Conservation (phyloP, 2,329 filamentous ascomycete genomes). For the Diplodia seriata region DNA sequence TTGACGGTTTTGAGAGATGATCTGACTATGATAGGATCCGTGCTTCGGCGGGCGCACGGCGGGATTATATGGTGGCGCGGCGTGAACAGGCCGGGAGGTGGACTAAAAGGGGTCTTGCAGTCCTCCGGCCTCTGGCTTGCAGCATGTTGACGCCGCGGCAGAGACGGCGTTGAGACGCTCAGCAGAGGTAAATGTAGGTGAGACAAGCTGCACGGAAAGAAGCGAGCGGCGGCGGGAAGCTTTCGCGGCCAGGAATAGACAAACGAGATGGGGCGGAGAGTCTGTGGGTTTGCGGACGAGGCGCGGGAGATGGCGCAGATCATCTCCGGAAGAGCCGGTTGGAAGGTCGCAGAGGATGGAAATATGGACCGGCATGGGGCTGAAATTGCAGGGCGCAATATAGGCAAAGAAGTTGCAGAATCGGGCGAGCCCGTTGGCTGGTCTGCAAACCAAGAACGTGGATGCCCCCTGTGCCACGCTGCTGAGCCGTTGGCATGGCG, state of each 20-base stretch:
- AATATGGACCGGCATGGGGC: conserved; percentile 17
- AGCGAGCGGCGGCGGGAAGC: conserved; percentile 5
- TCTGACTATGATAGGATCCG: conserved; percentile 17
- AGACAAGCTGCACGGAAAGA: background rate
- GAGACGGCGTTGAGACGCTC: background rate
- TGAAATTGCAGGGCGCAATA: conserved; percentile 23
- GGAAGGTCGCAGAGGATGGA: conserved; percentile 5
- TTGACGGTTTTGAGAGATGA: conserved; percentile 13
- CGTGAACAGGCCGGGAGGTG: background rate
- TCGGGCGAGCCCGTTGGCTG: background rate
- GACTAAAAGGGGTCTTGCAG: background rate
- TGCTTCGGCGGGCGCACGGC: conserved; percentile 14
- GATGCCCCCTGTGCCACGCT: conserved; percentile 13
- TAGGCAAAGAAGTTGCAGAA: conserved; percentile 8
- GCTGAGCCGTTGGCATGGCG: conserved; percentile 21
- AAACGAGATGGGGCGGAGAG: conserved; percentile 14
- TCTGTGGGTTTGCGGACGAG: background rate
- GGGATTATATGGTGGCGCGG: conserved; percentile 12
- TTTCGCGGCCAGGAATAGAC: conserved; percentile 7
- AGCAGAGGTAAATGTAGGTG: conserved; percentile 4
- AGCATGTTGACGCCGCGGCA: background rate
- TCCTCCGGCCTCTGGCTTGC: conserved; percentile 2
- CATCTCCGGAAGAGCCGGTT: conserved; percentile 19
- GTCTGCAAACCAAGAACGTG: background rate
- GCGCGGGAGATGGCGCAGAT: conserved; percentile 8